phyloP scores from a whole-genome alignment of 768 basidiomycete species.

The Xerocomus brunneocitrinus region DNA sequence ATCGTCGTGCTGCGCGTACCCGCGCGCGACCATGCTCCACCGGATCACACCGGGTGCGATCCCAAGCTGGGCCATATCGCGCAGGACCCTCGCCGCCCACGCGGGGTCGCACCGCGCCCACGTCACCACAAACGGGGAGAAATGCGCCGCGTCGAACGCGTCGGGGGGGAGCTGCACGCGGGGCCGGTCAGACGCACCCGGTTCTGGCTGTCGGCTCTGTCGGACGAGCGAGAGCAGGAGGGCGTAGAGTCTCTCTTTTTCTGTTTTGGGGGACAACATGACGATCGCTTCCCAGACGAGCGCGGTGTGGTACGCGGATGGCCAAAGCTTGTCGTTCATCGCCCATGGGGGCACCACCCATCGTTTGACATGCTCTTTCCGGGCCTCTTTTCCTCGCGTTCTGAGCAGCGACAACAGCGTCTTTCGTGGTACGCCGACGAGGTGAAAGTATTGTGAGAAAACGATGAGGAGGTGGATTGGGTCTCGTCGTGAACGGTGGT shows the following conservation, averaged over 20 bases:
- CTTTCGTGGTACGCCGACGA: constrained; percentile 47
- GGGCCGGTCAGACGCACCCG: background rate
- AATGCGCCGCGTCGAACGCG: constrained; percentile 37
- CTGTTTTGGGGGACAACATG: constrained; percentile 12
- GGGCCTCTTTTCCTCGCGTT: constrained; percentile 4
- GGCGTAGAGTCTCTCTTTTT: constrained; percentile 39
- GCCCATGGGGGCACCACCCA: background rate
- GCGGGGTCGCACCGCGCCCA: constrained; percentile 31
- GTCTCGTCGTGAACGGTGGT: constrained; percentile 19
- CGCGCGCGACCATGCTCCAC: constrained; percentile 46
- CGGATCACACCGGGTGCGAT: constrained; percentile 44
- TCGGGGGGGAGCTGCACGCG: constrained; percentile 22
- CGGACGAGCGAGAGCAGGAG: constrained; percentile 33
- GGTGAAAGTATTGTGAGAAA: constrained; percentile 49
- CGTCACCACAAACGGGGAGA: constrained; percentile 49
- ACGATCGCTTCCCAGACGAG: constrained; percentile 34
- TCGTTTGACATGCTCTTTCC: background rate
- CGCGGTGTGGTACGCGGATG: constrained; percentile 30
- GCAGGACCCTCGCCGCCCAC: constrained; percentile 38
- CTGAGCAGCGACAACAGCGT: constrained; percentile 16
- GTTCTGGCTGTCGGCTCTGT: constrained; percentile 1
- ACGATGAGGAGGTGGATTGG: constrained; percentile 30
- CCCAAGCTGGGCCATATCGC: constrained; percentile 49
- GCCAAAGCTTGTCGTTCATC: constrained; percentile 28
- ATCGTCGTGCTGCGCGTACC: constrained; percentile 41